These are phyloP conservation scores for Cryphonectria carpinicola DNA, from an alignment of 2,329 filamentous ascomycete species.

Conservation along the genomic window DNA sequence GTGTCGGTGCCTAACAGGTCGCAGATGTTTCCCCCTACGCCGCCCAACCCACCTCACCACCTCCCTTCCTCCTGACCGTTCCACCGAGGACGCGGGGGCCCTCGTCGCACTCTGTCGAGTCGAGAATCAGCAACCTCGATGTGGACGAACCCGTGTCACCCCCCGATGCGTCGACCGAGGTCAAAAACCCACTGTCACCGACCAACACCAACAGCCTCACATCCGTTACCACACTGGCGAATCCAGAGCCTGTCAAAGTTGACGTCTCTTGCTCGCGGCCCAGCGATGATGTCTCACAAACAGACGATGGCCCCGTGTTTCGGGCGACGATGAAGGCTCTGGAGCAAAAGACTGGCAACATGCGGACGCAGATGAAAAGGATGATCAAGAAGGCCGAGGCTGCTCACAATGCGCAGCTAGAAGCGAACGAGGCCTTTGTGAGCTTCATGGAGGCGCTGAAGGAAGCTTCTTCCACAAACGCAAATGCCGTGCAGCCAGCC, in stretches of 20 bases:
- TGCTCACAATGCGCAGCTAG: conserved; percentile 75
- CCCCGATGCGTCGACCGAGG: conserved; percentile 45
- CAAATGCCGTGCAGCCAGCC: conserved; percentile 94
- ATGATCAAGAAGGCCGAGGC: conserved; percentile 93
- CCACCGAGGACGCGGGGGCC: conserved; percentile 80
- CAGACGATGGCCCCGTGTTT: conserved; percentile 93
- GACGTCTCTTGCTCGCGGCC: conserved; percentile 87
- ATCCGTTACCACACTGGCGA: conserved; percentile 19
- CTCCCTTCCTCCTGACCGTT: conserved; percentile 72
- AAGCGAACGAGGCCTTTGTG: conserved; percentile 83
- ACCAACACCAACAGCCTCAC: conserved; percentile 12
- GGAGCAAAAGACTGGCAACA: conserved; percentile 94
- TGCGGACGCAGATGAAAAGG: conserved; percentile 94
- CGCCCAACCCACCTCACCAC: conserved; percentile 67
- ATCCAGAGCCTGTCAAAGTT: conserved; percentile 69
- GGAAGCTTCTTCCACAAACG: conserved; percentile 88
- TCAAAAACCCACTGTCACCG: conserved; percentile 31
- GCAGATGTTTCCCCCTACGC: conserved; percentile 49
- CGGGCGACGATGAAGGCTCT: conserved; percentile 94
- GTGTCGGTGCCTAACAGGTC: conserved; percentile 25
- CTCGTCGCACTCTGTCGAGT: conserved; percentile 86
- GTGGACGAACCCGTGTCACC: conserved; percentile 64
- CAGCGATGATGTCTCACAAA: conserved; percentile 79
- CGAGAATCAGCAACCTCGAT: conserved; percentile 76
- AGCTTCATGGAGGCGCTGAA: conserved; percentile 84